phyloP scores from a whole-genome alignment of 441 rosid species.

The Gossypium trilobum region DNA sequence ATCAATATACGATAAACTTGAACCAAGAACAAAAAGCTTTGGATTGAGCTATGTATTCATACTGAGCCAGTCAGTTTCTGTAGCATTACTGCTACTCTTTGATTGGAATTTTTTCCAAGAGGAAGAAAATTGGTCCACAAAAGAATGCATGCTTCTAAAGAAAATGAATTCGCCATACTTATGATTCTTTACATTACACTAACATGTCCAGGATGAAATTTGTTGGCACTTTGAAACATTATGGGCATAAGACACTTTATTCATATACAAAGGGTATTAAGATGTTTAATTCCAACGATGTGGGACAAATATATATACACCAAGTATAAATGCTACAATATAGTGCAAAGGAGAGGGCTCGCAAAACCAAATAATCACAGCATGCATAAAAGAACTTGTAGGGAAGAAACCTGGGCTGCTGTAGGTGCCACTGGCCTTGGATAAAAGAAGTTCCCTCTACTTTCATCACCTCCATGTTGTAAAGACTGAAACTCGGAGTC shows the following conservation, averaged over 20 bases:
- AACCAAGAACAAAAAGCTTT: neutral
- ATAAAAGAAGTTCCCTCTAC: conserved; percentile 69
- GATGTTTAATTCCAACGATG: neutral
- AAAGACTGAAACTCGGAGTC: conserved; percentile 66
- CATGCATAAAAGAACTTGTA: conserved; percentile 10
- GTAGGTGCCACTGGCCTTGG: conserved; percentile 99
- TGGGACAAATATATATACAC: neutral
- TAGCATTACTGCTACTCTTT: neutral
- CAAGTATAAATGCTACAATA: neutral
- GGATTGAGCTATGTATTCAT: neutral
- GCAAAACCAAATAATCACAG: neutral
- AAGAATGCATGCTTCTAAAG: neutral
- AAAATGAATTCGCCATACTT: neutral
- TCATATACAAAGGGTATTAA: neutral
- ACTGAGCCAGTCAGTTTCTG: neutral
- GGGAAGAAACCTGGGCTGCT: conserved; percentile 72
- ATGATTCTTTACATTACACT: neutral
- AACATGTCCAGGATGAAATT: neutral
- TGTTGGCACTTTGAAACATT: neutral
- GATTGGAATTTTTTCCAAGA: neutral
- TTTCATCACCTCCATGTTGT: conserved; percentile 76
- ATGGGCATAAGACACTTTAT: neutral
- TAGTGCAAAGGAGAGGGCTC: neutral
- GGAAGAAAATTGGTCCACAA: neutral
- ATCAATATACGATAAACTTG: neutral